These are phyloP conservation scores for Xylariaceae sp. DNA, from an alignment of 2,329 filamentous ascomycete genomes.

Conservation along the genomic window DNA sequence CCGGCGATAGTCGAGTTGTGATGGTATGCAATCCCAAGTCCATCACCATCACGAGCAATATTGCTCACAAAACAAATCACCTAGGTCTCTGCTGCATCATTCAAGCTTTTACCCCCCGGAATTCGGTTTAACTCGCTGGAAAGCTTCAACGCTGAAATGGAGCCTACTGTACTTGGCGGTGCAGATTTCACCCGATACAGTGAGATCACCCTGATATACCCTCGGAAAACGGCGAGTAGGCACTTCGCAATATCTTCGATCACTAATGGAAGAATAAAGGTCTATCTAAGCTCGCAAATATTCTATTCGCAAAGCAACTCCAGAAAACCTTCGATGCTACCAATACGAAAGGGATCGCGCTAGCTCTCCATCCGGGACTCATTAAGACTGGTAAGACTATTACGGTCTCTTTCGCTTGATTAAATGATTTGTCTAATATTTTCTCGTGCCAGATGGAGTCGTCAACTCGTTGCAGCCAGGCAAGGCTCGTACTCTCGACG, in stretches of 20 bases:
- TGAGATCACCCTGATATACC: not conserved
- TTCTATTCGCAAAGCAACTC: conserved; percentile 4
- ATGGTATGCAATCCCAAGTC: not conserved
- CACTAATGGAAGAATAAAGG: not conserved
- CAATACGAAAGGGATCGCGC: not conserved
- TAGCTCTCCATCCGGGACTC: not conserved
- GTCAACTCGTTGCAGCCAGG: not conserved
- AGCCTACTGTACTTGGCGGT: not conserved
- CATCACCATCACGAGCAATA: not conserved
- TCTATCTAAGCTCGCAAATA: not conserved
- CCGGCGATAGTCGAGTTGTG: not conserved
- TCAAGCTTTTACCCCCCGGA: not conserved
- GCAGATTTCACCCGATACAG: not conserved
- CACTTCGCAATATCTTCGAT: not conserved
- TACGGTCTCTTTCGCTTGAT: not conserved
- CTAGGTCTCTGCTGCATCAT: not conserved
- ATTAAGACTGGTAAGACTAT: not conserved
- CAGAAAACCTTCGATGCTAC: conserved; percentile 1
- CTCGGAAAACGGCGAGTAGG: not conserved
- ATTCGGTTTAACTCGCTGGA: not conserved
- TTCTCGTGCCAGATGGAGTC: not conserved
- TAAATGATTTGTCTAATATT: not conserved
- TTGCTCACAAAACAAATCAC: not conserved
- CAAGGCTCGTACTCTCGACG: not conserved
- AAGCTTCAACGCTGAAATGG: conserved; percentile 1